Conservation (phyloP, 768 basidiomycete species). For the Rhodotorula sphaerocarpa region DNA sequence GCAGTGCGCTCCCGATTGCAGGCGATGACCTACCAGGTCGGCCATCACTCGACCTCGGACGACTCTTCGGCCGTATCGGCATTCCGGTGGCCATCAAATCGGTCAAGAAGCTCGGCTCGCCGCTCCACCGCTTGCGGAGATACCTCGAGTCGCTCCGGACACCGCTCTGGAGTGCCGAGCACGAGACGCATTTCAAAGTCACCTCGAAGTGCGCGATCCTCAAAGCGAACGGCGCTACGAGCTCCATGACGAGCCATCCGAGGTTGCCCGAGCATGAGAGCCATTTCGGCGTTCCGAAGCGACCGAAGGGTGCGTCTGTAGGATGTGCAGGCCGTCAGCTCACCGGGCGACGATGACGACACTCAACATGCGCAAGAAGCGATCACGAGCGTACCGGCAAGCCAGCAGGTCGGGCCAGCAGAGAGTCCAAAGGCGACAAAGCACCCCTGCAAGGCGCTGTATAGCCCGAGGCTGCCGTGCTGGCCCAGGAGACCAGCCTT, state of each 20-base stretch:
- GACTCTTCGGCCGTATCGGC: conserved; percentile 90
- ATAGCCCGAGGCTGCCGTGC: conserved; percentile 6
- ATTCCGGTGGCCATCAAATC: conserved; percentile 84
- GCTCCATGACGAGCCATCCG: conserved; percentile 29
- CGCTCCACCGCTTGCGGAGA: conserved; percentile 53
- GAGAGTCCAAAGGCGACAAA: conserved; percentile 9
- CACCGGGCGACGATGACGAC: not conserved
- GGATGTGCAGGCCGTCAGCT: not conserved
- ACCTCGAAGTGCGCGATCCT: conserved; percentile 66
- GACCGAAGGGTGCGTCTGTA: conserved; percentile 28
- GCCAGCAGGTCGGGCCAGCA: not conserved
- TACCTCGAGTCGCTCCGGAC: conserved; percentile 58
- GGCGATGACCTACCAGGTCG: conserved; percentile 52
- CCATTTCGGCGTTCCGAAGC: conserved; percentile 2
- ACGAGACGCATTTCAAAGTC: conserved; percentile 64
- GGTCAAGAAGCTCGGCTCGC: conserved; percentile 59
- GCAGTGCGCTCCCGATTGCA: not conserved
- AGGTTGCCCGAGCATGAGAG: conserved; percentile 8
- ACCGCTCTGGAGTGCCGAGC: conserved; percentile 67
- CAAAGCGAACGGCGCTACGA: conserved; percentile 35
- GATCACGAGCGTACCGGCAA: conserved; percentile 1
- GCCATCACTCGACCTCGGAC: conserved; percentile 89
- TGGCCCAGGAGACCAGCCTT: not conserved
- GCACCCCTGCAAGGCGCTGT: conserved; percentile 4
- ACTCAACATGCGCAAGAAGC: not conserved